Conservation (phyloP, 2,329 filamentous ascomycete genomes). For the Exophiala viscosa region DNA sequence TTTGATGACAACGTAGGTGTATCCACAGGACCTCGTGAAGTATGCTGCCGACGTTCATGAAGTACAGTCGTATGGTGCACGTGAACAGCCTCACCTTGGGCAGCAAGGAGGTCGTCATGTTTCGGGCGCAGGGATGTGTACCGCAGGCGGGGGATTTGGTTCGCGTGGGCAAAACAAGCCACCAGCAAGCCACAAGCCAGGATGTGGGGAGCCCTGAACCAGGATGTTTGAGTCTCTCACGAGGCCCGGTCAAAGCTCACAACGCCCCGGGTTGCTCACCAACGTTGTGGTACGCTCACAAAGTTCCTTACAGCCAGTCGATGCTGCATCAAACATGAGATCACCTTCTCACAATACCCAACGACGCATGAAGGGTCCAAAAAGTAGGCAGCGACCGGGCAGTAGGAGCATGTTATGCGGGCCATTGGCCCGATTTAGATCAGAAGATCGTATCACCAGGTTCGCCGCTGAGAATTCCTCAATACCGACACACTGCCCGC, state of each 20-base stretch:
- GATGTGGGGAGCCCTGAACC: no score
- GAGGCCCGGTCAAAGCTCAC: no score
- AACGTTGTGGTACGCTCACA: no score
- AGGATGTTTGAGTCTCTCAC: neutral
- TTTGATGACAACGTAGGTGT: neutral
- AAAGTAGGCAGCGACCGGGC: neutral
- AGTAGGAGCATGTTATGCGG: neutral
- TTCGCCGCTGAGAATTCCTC: neutral
- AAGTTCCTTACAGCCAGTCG: no score
- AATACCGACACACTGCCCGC: no score
- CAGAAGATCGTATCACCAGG: slow-evolving; percentile 9
- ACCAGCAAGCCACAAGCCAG: slow-evolving; percentile 6
- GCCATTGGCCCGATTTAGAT: neutral
- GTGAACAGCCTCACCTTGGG: slow-evolving; percentile 14
- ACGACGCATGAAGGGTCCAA: neutral
- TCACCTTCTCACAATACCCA: no score
- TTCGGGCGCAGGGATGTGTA: neutral
- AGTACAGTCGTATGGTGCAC: neutral
- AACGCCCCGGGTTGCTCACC: no score
- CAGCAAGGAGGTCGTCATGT: slow-evolving; percentile 8
- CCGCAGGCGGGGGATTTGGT: neutral
- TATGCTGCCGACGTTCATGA: no score
- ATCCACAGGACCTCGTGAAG: no score
- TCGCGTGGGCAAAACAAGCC: slow-evolving; percentile 1
- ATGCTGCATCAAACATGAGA: no score